Base-by-base conservation (phyloP, 495 filamentous ascomycete genomes). In the Daldinia loculata region DNA sequence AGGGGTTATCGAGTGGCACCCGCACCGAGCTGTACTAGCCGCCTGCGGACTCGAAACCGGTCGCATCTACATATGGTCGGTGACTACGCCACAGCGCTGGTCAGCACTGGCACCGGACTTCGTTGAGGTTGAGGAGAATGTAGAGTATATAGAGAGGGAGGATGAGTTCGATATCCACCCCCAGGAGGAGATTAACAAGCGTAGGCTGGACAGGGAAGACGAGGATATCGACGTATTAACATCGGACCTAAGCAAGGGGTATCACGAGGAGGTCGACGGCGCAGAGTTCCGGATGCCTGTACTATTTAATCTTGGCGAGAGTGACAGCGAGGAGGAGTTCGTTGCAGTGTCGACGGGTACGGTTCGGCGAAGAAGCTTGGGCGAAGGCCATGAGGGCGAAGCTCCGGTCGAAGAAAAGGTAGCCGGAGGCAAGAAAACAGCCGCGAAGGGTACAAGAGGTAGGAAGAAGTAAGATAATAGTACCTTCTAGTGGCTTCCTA, bases 121-220 rank as follows among this genome's bases (percentile, higher is more conserved):
- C 77, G 92, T 87, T 36, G 95, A 99, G 79, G 93, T 99, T 9
- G 95, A 99, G 81, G 96, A 98, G 79, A 98, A 98, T 66, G 93
- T 97, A 11, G 94, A 97, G 80, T 98, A 98, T 75, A 86, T 95
- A 39, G 95, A 99, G 77, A 86, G 87, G 29, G 95, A 98, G 81
- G 96, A 98, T 75, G 95, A 99, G 74, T 99, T 98, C 70, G 95
- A 99, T 75, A 95, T 98, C 63, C 95, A 98, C 73, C 94, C 94
- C 0, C 91, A 94, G 26, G 94, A 97, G 76, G 95, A 98, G 78
- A 91, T 98, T 17, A 92, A 96, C 72, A 96, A 97, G 77, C 89
- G 94, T 15, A 86, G 93, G 27, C 82, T 98, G 4, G 93, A 98
- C 75, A 82, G 89, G 51, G 95, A 99, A 77, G 86, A 88, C 57